A percentile compares a stretch with the other conserved stretches of the same genome.
Evolutionary conservation across 371 early-diverging fungal genomes (phyloP).

Genomic region (Chytridium lagenaria): DNA sequence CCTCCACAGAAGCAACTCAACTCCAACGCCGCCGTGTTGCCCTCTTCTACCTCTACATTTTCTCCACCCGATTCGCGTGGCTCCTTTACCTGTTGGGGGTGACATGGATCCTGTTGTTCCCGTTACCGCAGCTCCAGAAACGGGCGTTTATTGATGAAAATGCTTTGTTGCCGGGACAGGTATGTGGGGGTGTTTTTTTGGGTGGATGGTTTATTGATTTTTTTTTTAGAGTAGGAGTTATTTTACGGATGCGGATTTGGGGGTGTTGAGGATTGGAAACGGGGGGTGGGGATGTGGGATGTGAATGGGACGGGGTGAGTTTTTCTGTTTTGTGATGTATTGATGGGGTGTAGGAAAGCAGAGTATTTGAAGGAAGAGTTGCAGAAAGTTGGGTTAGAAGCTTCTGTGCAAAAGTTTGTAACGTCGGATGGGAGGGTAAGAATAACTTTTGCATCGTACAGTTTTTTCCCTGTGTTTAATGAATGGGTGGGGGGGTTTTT

Average conservation of each 20-base stretch:
- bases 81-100: constrained; percentile 1
- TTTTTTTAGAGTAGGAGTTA: neutral
- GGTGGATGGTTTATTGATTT: neutral
- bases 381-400: constrained; percentile 36
- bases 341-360: constrained; percentile 27
- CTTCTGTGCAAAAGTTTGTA: constrained; percentile 40
- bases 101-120: constrained; percentile 16
- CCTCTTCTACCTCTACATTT: too few species aligned
- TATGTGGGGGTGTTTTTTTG: constrained; percentile 24
- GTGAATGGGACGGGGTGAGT: neutral
- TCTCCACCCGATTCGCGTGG: too few species aligned
- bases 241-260: neutral
- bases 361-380: constrained; percentile 34
- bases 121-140: constrained; percentile 3
- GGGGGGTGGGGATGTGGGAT: neutral
- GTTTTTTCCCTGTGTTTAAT: too few species aligned
- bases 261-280: neutral
- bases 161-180: constrained; percentile 79
- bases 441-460: neutral
- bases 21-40: too few species aligned
- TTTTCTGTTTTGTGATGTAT: neutral
- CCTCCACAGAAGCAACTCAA: too few species aligned
- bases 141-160: constrained; percentile 64
- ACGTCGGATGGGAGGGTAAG: constrained; percentile 9
- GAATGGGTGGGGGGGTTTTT: too few species aligned